Evolutionary conservation across 2,329 filamentous ascomycete genomes (phyloP).

Genomic region (Shiraia sp.): DNA sequence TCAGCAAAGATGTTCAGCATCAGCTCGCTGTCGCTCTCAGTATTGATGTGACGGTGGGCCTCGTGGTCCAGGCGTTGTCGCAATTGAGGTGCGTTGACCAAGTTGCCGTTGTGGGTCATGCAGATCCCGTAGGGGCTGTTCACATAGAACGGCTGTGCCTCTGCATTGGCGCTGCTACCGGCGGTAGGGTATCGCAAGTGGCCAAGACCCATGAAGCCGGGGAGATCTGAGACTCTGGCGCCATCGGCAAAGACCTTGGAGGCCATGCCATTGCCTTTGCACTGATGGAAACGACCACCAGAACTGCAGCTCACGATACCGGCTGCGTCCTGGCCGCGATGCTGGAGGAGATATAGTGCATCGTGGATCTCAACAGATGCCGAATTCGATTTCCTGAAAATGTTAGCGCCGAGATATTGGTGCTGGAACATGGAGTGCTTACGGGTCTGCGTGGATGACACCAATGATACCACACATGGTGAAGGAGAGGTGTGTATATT

Average conservation of each 20-base stretch:
- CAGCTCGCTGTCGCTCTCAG: slow-evolving; percentile 84
- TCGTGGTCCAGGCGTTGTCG: slow-evolving; percentile 73
- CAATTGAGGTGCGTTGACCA: slow-evolving; percentile 77
- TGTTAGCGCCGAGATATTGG: slow-evolving; percentile 13
- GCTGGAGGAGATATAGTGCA: slow-evolving; percentile 44
- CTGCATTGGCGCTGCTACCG: slow-evolving; percentile 79
- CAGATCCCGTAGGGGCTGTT: slow-evolving; percentile 83
- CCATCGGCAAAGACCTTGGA: slow-evolving; percentile 84
- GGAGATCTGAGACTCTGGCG: slow-evolving; percentile 70
- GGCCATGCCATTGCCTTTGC: slow-evolving; percentile 89
- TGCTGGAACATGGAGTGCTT: slow-evolving; percentile 24
- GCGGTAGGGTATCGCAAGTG: slow-evolving; percentile 90
- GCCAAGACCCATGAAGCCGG: slow-evolving; percentile 83
- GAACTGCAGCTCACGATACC: slow-evolving; percentile 77
- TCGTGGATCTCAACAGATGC: slow-evolving; percentile 52
- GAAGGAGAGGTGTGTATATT: slow-evolving; percentile 12
- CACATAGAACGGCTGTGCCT: slow-evolving; percentile 92
- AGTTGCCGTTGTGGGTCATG: slow-evolving; percentile 84
- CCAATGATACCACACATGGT: slow-evolving; percentile 58
- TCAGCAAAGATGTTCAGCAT: slow-evolving; percentile 89
- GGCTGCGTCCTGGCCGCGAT: slow-evolving; percentile 85
- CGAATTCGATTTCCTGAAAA: slow-evolving; percentile 34
- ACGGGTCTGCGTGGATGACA: slow-evolving; percentile 51
- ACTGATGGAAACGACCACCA: slow-evolving; percentile 82
- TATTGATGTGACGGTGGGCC: slow-evolving; percentile 85